These are phyloP conservation scores for Cryptosporidium muris DNA, from an alignment of 169 alveolate species.

Conservation along the genomic window DNA sequence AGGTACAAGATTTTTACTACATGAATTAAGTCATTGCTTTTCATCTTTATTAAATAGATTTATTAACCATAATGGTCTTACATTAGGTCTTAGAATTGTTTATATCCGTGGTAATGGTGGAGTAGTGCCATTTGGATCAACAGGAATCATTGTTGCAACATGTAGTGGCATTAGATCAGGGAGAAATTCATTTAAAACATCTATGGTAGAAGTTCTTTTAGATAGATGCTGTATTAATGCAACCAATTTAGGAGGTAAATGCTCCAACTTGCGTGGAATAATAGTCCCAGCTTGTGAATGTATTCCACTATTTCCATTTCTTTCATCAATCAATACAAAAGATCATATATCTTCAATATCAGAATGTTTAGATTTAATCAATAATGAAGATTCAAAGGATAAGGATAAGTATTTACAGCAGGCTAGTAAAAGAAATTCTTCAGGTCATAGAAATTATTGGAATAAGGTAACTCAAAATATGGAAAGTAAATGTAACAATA, in stretches of 20 bases:
- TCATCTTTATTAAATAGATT: background rate
- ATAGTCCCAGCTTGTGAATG: constrained; percentile 11
- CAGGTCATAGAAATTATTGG: no score
- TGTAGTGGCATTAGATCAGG: constrained; percentile 5
- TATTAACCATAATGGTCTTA: background rate
- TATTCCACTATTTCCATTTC: constrained; percentile 18
- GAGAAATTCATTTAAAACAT: constrained; percentile 1
- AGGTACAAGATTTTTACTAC: background rate
- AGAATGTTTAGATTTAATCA: background rate
- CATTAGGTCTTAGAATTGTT: constrained; percentile 30
- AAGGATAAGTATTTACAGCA: background rate
- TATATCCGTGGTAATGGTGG: constrained; percentile 6
- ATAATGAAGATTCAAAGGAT: background rate
- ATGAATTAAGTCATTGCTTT: background rate
- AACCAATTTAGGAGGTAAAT: constrained; percentile 18
- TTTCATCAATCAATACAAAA: background rate
- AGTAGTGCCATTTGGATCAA: constrained; percentile 34
- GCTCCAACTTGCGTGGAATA: constrained; percentile 41
- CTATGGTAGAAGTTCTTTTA: constrained; percentile 23
- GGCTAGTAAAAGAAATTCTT: no score
- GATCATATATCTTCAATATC: background rate
- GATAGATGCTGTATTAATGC: constrained; percentile 19
- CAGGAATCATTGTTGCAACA: constrained; percentile 24
- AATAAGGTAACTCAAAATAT: no score
- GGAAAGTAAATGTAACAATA: no score